phyloP scores from a whole-genome alignment of 139 green algal species.

The Chlamydomonas schloesseri region DNA sequence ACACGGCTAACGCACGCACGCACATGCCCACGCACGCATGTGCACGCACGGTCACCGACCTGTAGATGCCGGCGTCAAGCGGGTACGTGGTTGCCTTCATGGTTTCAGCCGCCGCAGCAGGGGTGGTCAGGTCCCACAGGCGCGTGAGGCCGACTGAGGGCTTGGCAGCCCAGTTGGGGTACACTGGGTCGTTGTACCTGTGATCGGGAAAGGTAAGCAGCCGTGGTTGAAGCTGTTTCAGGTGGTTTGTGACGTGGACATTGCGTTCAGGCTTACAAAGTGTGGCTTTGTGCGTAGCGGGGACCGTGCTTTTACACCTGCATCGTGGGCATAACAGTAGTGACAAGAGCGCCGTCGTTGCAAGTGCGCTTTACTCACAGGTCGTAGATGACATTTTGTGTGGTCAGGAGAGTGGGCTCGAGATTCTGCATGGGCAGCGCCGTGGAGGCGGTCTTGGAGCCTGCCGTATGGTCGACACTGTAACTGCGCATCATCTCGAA shows the following conservation, averaged over 20 bases:
- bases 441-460: background rate
- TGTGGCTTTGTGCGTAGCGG: too few species aligned
- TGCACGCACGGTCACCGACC: background rate
- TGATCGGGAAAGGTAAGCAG: too few species aligned
- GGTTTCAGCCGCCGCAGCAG: too few species aligned
- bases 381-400: slow-evolving; percentile 2
- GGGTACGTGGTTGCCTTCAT: background rate
- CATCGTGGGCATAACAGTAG: too few species aligned
- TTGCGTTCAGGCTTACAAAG: too few species aligned
- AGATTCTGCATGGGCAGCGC: background rate
- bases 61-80: background rate
- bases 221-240: too few species aligned
- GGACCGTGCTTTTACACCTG: too few species aligned
- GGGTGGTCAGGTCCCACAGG: background rate
- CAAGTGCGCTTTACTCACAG: background rate
- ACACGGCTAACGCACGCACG: background rate
- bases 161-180: background rate
- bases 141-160: background rate
- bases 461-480: background rate
- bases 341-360: too few species aligned
- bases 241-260: too few species aligned
- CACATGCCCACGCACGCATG: too few species aligned
- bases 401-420: background rate
- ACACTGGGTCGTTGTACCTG: slow-evolving; percentile 11
- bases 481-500: slow-evolving; percentile 15